Evolutionary conservation across 768 basidiomycete species (phyloP), one percentile per base, ranked within the genome.

Genomic region (Suillus ampliporus): DNA sequence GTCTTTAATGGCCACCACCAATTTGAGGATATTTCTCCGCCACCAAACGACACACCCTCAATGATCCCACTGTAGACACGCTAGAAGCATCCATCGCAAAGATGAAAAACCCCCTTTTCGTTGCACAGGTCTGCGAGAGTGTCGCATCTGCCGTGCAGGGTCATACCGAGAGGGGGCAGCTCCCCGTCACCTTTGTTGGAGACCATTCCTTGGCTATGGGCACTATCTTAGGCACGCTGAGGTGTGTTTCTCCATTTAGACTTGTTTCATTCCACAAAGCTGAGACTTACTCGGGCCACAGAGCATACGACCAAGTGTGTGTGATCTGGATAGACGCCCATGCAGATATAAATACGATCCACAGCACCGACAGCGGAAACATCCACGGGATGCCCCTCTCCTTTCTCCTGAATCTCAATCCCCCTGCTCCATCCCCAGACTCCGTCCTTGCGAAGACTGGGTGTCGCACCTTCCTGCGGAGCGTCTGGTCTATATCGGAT

Each of bases 351-450:
- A 98, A 99, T 77, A 97, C 96, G 8, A 78, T 84, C 14, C 87
- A 90, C 61, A 87, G 92, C 17, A 95, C 95, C 21, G 88, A 79
- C 47, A 87, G 90, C 69, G 96, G 96, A 37, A 97, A 97, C 77
- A 89, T 99, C 51, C 97, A 99, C 78, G 97, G 97, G 64, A 97
- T 97, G 90, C 97, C 97, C 23, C 86, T 98, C 50, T 94, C 97
- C 6, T 99, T 99, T 86, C 86, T 99, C 57, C 59, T 88, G 79
- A 87, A 82, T 74, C 65, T 81, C 40, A 78, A 76, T 40, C 67
- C 73, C 44, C 72, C 73, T 31, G 41, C 80, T 44, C 70, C 79
- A 63, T 23, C 21, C 11, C 46, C 46, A 2, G 46, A 46, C 13
- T 46, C 46, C 46, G 23, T 46, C 23, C 46, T 46, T 4, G 46